Evolutionary conservation across 2,329 filamentous ascomycete species (phyloP), one percentile per base, ranked within the genome.

Genomic region (Cordyceps tenuipes): DNA sequence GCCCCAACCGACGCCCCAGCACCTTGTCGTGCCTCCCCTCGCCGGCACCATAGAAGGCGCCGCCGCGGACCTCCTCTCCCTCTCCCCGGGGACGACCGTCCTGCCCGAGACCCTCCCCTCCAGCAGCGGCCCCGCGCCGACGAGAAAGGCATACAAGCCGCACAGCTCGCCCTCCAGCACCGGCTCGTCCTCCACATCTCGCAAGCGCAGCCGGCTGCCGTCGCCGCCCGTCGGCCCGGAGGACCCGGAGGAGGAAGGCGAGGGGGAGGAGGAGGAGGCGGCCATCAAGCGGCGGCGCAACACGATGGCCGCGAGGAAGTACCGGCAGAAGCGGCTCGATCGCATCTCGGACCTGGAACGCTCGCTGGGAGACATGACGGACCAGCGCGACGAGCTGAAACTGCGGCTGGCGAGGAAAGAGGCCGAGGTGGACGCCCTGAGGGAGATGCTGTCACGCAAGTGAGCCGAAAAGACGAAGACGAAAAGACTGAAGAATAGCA

Each of bases 301-400:
- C 71, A 89, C 86, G 15, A 78, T 88, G 63, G 86, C 87, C n/a
- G 87, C 87, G 34, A 80, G 85, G 63, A 85, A 86, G 63, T 89
- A 88, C 68, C 83, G 87, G 29, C 86, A 89, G 69, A 87, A 87
- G 70, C 82, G 85, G 50, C 78, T 89, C 39, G 86, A 89, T 66
- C 83, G 85, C 63, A 82, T 88, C 70, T 73, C 73, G 29, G 80
- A 83, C 62, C 77, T 90, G 36, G 86, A 89, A 70, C 70, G 73
- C 9, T 79, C 82, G 21, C 73, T 90, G 47, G 79, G 79, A 51
- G 77, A 80, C 48, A 79, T 85, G 67, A 81, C 81, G 61, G 71
- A 77, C 52, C 86, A 89, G 67, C 74, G 85, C 19, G 86, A 90
- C 66, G 83, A 83, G 17, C 70, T 89, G 65, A 81, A 80, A 59